Percentiles rank a stretch among this genome's conserved stretches.
These are phyloP conservation scores for Diplotaxis tenuifolia DNA, from an alignment of 345 rosid genomes.

Conservation along the genomic window DNA sequence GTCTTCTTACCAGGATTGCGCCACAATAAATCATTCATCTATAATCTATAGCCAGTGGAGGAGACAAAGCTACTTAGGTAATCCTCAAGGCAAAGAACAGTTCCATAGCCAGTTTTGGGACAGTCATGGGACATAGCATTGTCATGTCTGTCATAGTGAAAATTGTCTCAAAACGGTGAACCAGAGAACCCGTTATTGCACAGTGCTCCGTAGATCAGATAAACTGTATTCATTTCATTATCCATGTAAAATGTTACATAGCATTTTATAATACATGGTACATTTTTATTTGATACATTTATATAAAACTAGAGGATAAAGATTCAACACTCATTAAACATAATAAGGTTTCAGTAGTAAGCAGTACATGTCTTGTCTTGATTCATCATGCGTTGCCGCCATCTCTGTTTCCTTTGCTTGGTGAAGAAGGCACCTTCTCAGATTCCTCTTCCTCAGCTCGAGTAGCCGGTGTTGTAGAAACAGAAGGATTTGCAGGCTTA, in stretches of 20 bases:
- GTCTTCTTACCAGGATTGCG: too few species aligned
- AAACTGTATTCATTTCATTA: not conserved
- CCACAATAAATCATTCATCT: too few species aligned
- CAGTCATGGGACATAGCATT: constrained; percentile 69
- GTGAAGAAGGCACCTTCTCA: not conserved
- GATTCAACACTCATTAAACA: not conserved
- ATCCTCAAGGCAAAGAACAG: not conserved
- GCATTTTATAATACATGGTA: not conserved
- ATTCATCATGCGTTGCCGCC: not conserved
- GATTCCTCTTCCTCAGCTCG: not conserved
- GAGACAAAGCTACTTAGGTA: too few species aligned
- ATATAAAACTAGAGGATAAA: not conserved
- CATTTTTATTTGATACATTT: not conserved
- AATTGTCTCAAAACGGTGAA: not conserved
- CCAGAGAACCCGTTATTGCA: not conserved
- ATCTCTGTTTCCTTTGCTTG: not conserved
- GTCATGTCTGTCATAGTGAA: constrained; percentile 36
- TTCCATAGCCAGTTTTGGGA: not conserved
- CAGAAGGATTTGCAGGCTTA: not conserved
- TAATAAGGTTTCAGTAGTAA: not conserved
- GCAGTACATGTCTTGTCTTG: not conserved
- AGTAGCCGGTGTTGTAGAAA: not conserved
- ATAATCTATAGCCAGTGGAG: too few species aligned
- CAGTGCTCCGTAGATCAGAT: not conserved
- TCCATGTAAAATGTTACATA: not conserved